Conservation (phyloP, 2,329 filamentous ascomycete species). For the Hyphodiscus sp. region DNA sequence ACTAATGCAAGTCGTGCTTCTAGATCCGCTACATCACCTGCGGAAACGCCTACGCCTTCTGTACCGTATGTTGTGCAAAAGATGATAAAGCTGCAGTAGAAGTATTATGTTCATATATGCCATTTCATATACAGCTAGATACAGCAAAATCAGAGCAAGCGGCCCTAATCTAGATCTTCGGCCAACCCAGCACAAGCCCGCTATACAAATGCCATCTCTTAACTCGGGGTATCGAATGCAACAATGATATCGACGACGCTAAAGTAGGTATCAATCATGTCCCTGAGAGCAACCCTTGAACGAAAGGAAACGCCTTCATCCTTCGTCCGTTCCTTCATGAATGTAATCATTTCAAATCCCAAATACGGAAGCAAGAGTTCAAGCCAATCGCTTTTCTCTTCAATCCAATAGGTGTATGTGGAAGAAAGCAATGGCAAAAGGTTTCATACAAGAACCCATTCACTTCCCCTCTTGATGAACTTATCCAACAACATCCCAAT, state of each 20-base stretch:
- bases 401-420: not conserved
- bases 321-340: not conserved
- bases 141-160: not conserved
- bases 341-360: not conserved
- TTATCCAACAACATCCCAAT: constrained; percentile 84
- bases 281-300: not conserved
- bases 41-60: no score
- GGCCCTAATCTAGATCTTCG: not conserved
- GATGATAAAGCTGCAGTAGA: not conserved
- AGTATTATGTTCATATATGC: not conserved
- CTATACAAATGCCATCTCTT: not conserved
- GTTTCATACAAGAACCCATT: constrained; percentile 66
- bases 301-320: not conserved
- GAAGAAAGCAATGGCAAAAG: not conserved
- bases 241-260: not conserved
- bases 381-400: not conserved
- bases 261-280: not conserved
- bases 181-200: not conserved
- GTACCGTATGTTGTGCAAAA: no score
- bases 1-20: no score
- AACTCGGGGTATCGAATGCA: not conserved
- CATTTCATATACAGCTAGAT: not conserved
- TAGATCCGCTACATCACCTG: no score
- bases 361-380: not conserved
- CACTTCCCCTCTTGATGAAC: constrained; percentile 90